A percentile compares a stretch with the other conserved stretches of the same genome.
These are phyloP conservation scores for Aspergillus mulundensis DNA, from an alignment of 495 filamentous ascomycete species.

Conservation along the genomic window DNA sequence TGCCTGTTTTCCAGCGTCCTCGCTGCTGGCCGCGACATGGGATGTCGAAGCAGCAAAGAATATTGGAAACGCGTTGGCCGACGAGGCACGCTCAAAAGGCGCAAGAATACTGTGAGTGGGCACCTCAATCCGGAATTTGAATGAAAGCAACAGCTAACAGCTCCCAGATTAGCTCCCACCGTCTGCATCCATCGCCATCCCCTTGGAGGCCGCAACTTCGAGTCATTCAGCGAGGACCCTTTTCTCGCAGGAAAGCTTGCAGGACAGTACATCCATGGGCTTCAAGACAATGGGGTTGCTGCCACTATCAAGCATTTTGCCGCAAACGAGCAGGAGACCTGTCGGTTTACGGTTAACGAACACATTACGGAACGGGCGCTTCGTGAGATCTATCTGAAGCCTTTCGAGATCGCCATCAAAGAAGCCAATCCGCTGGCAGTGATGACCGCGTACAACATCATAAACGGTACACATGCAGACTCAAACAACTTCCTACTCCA, in stretches of 20 bases:
- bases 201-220: slow-evolving; percentile 13
- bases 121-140: too few species aligned
- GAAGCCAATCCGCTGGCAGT: slow-evolving; percentile 54
- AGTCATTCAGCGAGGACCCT: slow-evolving; percentile 10
- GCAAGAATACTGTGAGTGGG: slow-evolving; percentile 1
- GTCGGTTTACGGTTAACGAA: slow-evolving; percentile 25
- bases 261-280: slow-evolving; percentile 37
- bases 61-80: background rate
- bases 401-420: slow-evolving; percentile 62
- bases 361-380: slow-evolving; percentile 48
- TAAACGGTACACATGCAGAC: slow-evolving; percentile 62
- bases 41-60: slow-evolving; percentile 2
- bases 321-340: slow-evolving; percentile 63
- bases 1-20: slow-evolving; percentile 8
- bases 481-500: slow-evolving; percentile 53
- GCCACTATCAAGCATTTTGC: slow-evolving; percentile 67
- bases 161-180: slow-evolving; percentile 3
- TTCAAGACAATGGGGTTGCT: slow-evolving; percentile 57
- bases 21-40: slow-evolving; percentile 3
- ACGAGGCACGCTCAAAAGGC: slow-evolving; percentile 4
- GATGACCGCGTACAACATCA: slow-evolving; percentile 67
- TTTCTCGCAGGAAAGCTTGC: slow-evolving; percentile 8
- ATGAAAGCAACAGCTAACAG: background rate
- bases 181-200: slow-evolving; percentile 5
- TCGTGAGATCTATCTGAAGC: slow-evolving; percentile 64